Conservation (phyloP, 2,329 filamentous ascomycete species). For the Colletotrichum tanaceti region DNA sequence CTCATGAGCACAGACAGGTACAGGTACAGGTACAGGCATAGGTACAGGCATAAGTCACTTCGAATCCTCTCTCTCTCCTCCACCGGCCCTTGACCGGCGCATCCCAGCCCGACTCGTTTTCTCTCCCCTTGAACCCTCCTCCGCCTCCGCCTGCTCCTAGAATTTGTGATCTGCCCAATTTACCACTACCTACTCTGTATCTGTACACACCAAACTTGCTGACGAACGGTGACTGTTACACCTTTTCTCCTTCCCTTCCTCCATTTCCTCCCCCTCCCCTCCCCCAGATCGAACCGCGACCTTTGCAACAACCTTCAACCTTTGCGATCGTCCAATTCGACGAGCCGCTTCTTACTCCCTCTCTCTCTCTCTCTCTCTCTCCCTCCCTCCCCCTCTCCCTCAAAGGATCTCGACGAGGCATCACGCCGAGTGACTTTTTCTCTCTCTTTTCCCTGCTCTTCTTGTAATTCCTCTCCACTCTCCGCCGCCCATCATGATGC, state of each 20-base stretch:
- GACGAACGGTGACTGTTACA: conserved; percentile 7
- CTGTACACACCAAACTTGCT: not conserved
- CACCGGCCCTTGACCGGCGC: not conserved
- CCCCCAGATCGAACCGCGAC: conserved; percentile 25
- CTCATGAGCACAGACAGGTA: too few relatives aligned
- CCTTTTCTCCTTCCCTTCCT: conserved; percentile 6
- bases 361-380: conserved; percentile 1
- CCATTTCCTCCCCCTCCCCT: not conserved
- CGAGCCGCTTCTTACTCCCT: conserved; percentile 29
- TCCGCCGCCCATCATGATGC: conserved; percentile 54
- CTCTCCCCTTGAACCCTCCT: conserved; percentile 1
- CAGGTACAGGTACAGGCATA: too few relatives aligned
- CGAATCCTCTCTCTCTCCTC: not conserved
- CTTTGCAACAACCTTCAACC: conserved; percentile 18
- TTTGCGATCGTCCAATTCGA: conserved; percentile 39
- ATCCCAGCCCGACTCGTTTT: conserved; percentile 7
- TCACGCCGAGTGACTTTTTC: conserved; percentile 14
- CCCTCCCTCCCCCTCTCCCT: conserved; percentile 15
- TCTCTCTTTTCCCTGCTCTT: conserved; percentile 22
- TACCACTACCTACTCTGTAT: too few relatives aligned
- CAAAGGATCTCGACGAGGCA: conserved; percentile 32
- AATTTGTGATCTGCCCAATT: conserved; percentile 14
- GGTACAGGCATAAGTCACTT: too few relatives aligned
- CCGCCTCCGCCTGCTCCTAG: not conserved
- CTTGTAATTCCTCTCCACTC: conserved; percentile 35